A percentile compares a stretch with the other conserved stretches of the same genome.
phyloP scores from a whole-genome alignment of 2,329 filamentous ascomycete genomes.

The Ophiocordyceps camponoti-leonardi region DNA sequence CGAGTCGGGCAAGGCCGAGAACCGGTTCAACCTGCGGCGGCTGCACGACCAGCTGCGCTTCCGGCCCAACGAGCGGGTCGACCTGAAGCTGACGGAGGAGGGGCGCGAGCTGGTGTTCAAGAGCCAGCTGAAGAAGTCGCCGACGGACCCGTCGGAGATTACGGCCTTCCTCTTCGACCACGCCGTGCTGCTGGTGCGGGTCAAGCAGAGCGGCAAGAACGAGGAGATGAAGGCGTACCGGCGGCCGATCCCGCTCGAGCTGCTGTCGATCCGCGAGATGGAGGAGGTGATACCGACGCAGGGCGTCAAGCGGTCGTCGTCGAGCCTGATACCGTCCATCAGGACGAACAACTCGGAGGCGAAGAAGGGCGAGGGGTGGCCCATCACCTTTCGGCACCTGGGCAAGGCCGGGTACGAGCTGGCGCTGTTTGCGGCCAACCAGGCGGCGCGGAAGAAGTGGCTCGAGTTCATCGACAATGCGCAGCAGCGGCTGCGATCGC shows the following conservation, averaged over 20 bases:
- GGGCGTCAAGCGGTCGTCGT: constrained; percentile 75
- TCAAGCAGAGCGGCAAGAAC: constrained; percentile 81
- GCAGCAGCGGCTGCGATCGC: constrained; percentile 71
- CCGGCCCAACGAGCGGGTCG: constrained; percentile 75
- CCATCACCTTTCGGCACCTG: constrained; percentile 90
- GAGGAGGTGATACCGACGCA: constrained; percentile 77
- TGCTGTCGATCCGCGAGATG: constrained; percentile 91
- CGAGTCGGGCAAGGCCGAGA: constrained; percentile 93
- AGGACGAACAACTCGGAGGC: constrained; percentile 31
- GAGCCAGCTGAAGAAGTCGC: constrained; percentile 80
- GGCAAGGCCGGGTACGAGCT: constrained; percentile 91
- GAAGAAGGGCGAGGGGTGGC: constrained; percentile 60
- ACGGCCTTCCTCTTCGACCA: constrained; percentile 95
- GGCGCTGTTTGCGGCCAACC: constrained; percentile 73
- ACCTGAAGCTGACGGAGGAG: constrained; percentile 86
- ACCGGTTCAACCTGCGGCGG: constrained; percentile 86
- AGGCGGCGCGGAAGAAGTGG: constrained; percentile 84
- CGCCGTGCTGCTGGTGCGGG: constrained; percentile 75
- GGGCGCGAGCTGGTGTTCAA: constrained; percentile 89
- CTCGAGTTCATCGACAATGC: constrained; percentile 89
- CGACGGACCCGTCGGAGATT: constrained; percentile 76
- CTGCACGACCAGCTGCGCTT: constrained; percentile 87
- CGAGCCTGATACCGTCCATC: constrained; percentile 53
- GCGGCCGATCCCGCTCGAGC: constrained; percentile 80
- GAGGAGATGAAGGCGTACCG: constrained; percentile 93